Percentiles rank a stretch among this genome's conserved stretches.
These are phyloP conservation scores for Viridothelium virens DNA, from an alignment of 495 filamentous ascomycete species.

Conservation along the genomic window DNA sequence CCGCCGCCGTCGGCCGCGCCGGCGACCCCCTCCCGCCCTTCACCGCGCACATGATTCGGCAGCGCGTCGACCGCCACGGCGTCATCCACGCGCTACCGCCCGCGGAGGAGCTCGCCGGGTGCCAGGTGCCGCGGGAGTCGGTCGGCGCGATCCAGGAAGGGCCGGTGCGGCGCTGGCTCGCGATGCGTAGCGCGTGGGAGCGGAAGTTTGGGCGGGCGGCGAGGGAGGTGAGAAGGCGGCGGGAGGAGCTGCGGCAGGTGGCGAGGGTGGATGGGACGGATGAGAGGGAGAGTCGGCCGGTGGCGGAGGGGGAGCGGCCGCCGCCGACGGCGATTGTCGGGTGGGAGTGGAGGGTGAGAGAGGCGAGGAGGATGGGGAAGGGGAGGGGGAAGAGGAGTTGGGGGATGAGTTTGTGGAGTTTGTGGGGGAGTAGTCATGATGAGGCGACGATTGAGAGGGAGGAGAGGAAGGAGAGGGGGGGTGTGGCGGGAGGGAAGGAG, in stretches of 20 bases:
- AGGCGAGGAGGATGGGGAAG: slow-evolving; percentile 45
- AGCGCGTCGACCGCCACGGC: slow-evolving; percentile 72
- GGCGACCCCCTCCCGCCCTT: slow-evolving; percentile 76
- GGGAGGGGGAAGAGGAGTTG: slow-evolving; percentile 54
- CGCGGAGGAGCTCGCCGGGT: slow-evolving; percentile 50
- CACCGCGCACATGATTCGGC: slow-evolving; percentile 79
- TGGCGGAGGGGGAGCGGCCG: slow-evolving; percentile 64
- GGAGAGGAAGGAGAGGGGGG: slow-evolving; percentile 18
- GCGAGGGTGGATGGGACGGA: slow-evolving; percentile 34
- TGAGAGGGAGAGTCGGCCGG: background rate
- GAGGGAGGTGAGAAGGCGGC: slow-evolving; percentile 57
- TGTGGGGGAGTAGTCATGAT: slow-evolving; percentile 83
- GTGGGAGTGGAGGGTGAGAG: slow-evolving; percentile 43
- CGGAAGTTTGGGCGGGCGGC: slow-evolving; percentile 57
- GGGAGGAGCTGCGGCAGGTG: slow-evolving; percentile 64
- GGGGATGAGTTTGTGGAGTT: slow-evolving; percentile 73
- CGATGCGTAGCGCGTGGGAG: slow-evolving; percentile 62
- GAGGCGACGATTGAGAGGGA: slow-evolving; percentile 52
- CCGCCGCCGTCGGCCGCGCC: slow-evolving; percentile 58
- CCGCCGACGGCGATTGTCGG: slow-evolving; percentile 78
- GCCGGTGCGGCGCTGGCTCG: slow-evolving; percentile 77
- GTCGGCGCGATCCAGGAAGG: slow-evolving; percentile 73
- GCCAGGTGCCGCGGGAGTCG: slow-evolving; percentile 51
- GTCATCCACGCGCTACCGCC: slow-evolving; percentile 58
- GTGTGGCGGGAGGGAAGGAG: background rate